These are phyloP conservation scores for Linum lewisii DNA, from an alignment of 345 rosid species.

Conservation along the genomic window DNA sequence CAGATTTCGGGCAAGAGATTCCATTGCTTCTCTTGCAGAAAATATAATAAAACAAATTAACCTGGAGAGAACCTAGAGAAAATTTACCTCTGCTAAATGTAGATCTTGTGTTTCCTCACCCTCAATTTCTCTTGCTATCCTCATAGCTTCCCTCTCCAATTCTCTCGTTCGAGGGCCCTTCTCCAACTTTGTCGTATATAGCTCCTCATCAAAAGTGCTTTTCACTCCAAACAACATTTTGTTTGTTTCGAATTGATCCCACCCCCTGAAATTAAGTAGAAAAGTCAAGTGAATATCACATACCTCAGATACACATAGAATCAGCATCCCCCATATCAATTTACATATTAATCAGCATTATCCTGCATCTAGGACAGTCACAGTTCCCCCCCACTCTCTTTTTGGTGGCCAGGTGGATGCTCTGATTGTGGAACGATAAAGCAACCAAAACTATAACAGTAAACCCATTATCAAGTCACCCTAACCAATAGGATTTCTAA, in stretches of 20 bases:
- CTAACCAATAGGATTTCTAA: no score
- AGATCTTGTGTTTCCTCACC: slow-evolving; percentile 74
- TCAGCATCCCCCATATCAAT: not conserved
- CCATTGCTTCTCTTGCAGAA: slow-evolving; percentile 4
- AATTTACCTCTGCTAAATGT: slow-evolving; percentile 83
- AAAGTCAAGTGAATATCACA: not conserved
- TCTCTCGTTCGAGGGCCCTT: slow-evolving; percentile 53
- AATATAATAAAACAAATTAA: not conserved
- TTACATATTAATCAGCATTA: not conserved
- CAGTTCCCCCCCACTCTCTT: no score
- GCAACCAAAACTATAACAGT: no score
- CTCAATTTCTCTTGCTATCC: slow-evolving; percentile 91
- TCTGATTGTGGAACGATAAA: no score
- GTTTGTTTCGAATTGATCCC: slow-evolving; percentile 88
- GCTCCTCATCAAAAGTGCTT: slow-evolving; percentile 85
- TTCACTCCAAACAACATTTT: slow-evolving; percentile 69
- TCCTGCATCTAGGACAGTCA: not conserved
- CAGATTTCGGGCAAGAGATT: slow-evolving; percentile 12
- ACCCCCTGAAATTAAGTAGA: slow-evolving; percentile 29
- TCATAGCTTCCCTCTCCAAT: slow-evolving; percentile 64
- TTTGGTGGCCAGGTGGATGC: no score
- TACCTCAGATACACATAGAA: not conserved
- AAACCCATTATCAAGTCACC: no score
- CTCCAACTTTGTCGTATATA: slow-evolving; percentile 76
- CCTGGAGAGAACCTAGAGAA: slow-evolving; percentile 10